Percentiles rank a stretch among this genome's conserved stretches.
Conservation (phyloP, 805 yeast species). For the Suhomyces emberorum region DNA sequence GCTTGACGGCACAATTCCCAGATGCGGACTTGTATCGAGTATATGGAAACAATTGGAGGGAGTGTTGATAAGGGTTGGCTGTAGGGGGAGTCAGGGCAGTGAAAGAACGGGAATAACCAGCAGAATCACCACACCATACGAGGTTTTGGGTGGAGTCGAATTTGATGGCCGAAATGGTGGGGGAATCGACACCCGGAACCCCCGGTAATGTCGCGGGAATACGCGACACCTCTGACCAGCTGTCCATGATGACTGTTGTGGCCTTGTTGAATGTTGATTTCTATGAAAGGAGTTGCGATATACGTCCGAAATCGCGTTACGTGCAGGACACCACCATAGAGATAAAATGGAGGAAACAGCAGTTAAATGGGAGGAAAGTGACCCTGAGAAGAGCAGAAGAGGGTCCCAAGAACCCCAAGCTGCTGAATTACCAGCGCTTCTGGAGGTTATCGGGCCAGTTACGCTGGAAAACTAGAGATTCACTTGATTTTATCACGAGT, state of each 20-base stretch:
- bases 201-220: constrained; percentile 9
- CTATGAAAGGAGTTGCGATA: no score
- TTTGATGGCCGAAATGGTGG: constrained; percentile 23
- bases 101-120: constrained; percentile 44
- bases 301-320: no score
- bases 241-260: constrained; percentile 10
- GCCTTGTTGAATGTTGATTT: no score
- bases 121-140: constrained; percentile 79
- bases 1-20: constrained; percentile 21
- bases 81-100: constrained; percentile 14
- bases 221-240: constrained; percentile 15
- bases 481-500: no score
- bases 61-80: constrained; percentile 17
- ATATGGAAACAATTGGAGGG: constrained; percentile 30
- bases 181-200: not conserved
- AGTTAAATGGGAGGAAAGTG: no score
- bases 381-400: no score
- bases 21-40: constrained; percentile 31
- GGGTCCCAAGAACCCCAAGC: no score
- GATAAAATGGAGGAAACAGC: no score
- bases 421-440: no score
- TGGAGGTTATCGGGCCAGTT: no score
- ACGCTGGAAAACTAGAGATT: no score
- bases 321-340: no score
- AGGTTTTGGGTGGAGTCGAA: constrained; percentile 77